phyloP scores from a whole-genome alignment of 2,329 filamentous ascomycete genomes.

The Ceratocystiopsis brevicomis region DNA sequence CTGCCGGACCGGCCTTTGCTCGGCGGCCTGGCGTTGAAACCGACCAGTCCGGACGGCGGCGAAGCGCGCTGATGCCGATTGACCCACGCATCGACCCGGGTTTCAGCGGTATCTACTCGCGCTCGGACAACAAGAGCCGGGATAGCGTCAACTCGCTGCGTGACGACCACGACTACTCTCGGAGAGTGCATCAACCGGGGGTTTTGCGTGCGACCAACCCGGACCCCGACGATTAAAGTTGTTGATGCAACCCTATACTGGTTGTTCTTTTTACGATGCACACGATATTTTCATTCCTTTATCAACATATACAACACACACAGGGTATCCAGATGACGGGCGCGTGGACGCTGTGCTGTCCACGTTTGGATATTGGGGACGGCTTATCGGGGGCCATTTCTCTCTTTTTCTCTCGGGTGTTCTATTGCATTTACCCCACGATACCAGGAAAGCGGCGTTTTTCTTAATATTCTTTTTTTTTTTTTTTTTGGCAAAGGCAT shows the following conservation, averaged over 20 bases:
- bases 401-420: conserved; percentile 2
- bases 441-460: conserved; percentile 27
- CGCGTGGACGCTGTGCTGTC: neutral
- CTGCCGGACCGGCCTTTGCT: conserved; percentile 5
- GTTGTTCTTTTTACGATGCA: conserved; percentile 15
- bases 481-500: neutral
- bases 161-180: conserved; percentile 47
- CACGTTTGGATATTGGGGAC: too few species aligned
- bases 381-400: conserved; percentile 5
- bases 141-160: conserved; percentile 45
- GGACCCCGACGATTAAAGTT: conserved; percentile 22
- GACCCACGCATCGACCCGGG: conserved; percentile 47
- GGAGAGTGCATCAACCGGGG: conserved; percentile 34
- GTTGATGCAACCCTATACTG: neutral
- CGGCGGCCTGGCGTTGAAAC: conserved; percentile 11
- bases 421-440: conserved; percentile 20
- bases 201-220: conserved; percentile 46
- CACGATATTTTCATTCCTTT: conserved; percentile 13
- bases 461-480: neutral
- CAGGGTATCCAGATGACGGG: neutral
- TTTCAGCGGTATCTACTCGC: conserved; percentile 34
- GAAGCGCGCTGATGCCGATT: conserved; percentile 35
- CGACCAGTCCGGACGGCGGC: conserved; percentile 21
- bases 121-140: conserved; percentile 35
- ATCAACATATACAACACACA: conserved; percentile 3